A percentile compares a stretch with the other conserved stretches of the same genome.
phyloP scores from a whole-genome alignment of 2,329 filamentous ascomycete genomes.

The Nothopassalora personata region DNA sequence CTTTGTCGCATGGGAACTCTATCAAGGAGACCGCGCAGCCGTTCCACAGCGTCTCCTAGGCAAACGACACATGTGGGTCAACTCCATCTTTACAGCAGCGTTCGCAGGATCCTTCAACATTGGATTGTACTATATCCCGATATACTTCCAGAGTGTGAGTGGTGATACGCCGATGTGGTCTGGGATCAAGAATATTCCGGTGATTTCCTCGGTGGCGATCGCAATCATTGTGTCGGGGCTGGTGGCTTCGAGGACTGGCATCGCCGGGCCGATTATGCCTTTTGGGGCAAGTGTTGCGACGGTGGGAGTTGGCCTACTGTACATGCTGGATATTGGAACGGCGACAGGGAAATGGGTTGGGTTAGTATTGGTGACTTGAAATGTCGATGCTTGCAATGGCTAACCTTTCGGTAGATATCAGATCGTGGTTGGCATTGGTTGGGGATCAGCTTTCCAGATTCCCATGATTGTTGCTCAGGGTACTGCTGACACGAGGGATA shows the following conservation, averaged over 20 bases:
- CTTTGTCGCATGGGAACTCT: constrained; percentile 36
- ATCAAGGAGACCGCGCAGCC: constrained; percentile 35
- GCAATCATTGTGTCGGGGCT: constrained; percentile 9
- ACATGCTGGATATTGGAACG: constrained; percentile 37
- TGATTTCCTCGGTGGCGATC: constrained; percentile 28
- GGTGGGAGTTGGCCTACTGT: constrained; percentile 22
- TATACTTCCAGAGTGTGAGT: constrained; percentile 41
- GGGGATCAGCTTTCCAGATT: constrained; percentile 39
- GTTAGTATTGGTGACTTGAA: too few species aligned
- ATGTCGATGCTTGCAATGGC: too few species aligned
- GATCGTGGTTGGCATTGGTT: constrained; percentile 45
- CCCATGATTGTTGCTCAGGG: constrained; percentile 36
- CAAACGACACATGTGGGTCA: constrained; percentile 33
- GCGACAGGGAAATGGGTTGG: constrained; percentile 46
- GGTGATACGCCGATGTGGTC: constrained; percentile 34
- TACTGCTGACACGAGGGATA: constrained; percentile 28
- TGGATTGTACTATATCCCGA: constrained; percentile 31
- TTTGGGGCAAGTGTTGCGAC: constrained; percentile 7
- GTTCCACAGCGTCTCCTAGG: constrained; percentile 34
- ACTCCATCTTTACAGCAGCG: background rate
- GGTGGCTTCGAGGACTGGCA: background rate
- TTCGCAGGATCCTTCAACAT: constrained; percentile 31
- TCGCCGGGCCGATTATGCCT: background rate
- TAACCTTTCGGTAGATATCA: constrained; percentile 38
- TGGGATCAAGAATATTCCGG: constrained; percentile 37